A percentile compares a stretch with the other conserved stretches of the same genome.
Conservation (phyloP, 179 eudicot species). For the Beta lomatogona region DNA sequence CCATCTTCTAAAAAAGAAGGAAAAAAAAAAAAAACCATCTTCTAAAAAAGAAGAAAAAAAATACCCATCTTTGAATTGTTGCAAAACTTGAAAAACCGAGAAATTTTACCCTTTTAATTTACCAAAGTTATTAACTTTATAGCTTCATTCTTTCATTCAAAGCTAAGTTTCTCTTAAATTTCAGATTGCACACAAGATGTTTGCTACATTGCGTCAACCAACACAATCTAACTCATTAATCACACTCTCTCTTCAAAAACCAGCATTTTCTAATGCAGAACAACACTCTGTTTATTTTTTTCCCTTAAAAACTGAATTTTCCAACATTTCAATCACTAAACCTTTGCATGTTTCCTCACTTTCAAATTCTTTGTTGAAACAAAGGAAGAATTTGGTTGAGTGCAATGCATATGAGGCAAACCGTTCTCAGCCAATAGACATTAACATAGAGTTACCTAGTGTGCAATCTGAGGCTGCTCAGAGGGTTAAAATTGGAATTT, state of each 20-base stretch:
- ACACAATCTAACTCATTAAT: slow-evolving; percentile 29
- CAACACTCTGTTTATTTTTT: slow-evolving; percentile 12
- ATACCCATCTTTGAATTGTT: too few species aligned
- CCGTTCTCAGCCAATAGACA: slow-evolving; percentile 33
- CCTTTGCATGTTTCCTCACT: slow-evolving; percentile 35
- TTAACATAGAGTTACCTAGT: slow-evolving; percentile 36
- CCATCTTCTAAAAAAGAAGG: background rate
- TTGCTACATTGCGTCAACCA: slow-evolving; percentile 42
- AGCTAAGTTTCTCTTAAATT: background rate
- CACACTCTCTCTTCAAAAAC: slow-evolving; percentile 32
- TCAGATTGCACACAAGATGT: slow-evolving; percentile 39
- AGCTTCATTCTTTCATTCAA: slow-evolving; percentile 13
- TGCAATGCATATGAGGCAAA: slow-evolving; percentile 49
- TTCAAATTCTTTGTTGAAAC: slow-evolving; percentile 13
- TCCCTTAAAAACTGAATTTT: slow-evolving; percentile 18
- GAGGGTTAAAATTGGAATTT: slow-evolving; percentile 42
- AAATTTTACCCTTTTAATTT: background rate
- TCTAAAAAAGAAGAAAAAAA: too few species aligned
- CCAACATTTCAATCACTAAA: slow-evolving; percentile 33
- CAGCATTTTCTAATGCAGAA: slow-evolving; percentile 26
- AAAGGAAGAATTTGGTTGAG: slow-evolving; percentile 17
- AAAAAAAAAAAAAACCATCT: too few species aligned
- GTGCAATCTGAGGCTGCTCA: slow-evolving; percentile 35
- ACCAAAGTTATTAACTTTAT: background rate
- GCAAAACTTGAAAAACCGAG: slow-evolving; percentile 10